Evolutionary conservation across 2,329 filamentous ascomycete species (phyloP).

Genomic region (Diaporthe eres): DNA sequence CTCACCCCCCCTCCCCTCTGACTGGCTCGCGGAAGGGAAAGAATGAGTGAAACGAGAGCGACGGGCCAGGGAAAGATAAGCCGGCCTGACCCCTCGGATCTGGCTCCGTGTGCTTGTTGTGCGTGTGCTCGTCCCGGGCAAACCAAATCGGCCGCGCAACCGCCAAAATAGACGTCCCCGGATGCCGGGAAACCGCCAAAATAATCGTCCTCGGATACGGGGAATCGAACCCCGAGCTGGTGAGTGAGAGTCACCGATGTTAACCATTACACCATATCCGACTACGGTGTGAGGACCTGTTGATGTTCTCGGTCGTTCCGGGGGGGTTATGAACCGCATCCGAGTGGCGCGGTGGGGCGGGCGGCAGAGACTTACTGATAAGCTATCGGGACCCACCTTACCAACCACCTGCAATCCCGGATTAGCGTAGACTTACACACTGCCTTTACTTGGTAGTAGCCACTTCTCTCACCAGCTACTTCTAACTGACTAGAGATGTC

Average conservation of each 20-base stretch:
- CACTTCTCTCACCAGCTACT: too few species aligned
- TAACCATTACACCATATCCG: conserved; percentile 37
- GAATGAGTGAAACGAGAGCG: too few species aligned
- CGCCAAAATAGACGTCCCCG: neutral
- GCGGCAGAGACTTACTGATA: neutral
- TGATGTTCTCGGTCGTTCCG: neutral
- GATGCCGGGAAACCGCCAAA: conserved; percentile 29
- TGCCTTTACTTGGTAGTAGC: neutral
- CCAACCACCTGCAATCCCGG: neutral
- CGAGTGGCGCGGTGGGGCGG: neutral
- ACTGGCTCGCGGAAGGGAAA: too few species aligned
- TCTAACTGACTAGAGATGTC: neutral
- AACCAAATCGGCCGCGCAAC: neutral
- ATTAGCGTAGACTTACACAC: neutral
- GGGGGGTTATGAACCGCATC: neutral
- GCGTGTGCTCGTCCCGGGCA: neutral
- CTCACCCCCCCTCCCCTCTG: too few species aligned
- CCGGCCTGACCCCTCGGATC: neutral
- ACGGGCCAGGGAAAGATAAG: neutral
- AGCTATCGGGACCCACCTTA: neutral
- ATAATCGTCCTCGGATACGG: conserved; percentile 24
- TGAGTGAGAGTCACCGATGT: conserved; percentile 37
- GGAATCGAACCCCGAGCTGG: conserved; percentile 38
- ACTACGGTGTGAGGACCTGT: conserved; percentile 16
- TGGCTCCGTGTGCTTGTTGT: neutral